Conservation (phyloP, 192 early-diverging fungal genomes). For the Neocallimastix lanati region DNA sequence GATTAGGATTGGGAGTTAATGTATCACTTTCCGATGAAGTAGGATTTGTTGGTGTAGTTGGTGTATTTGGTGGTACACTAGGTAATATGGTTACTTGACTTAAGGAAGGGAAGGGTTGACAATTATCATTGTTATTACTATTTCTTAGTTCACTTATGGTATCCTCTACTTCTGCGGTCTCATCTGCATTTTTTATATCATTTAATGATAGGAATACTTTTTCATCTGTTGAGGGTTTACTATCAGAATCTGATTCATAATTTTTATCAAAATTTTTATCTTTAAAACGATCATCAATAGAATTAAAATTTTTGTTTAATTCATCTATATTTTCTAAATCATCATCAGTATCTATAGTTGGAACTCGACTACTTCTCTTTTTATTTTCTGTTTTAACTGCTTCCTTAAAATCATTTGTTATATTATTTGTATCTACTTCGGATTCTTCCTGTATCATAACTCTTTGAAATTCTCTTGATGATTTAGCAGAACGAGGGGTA, state of each 20-base stretch:
- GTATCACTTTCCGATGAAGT: neutral
- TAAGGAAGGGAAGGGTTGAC: neutral
- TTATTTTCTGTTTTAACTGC: neutral
- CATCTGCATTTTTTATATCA: neutral
- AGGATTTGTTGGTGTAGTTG: neutral
- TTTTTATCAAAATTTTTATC: neutral
- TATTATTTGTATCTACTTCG: neutral
- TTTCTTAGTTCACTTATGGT: neutral
- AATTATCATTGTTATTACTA: neutral
- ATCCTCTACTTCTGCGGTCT: neutral
- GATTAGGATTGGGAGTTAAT: neutral
- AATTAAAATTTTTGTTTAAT: neutral
- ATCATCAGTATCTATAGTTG: neutral
- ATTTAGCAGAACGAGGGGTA: neutral
- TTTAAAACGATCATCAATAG: neutral
- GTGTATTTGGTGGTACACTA: no score
- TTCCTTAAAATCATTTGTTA: no score
- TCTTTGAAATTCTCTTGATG: neutral
- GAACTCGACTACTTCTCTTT: neutral
- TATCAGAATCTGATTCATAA: neutral
- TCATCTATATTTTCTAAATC: neutral
- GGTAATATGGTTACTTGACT: neutral
- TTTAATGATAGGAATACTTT: neutral
- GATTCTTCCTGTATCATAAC: neutral
- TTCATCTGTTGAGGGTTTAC: neutral